Evolutionary conservation across 176 grass and related monocot genomes (phyloP), one percentile per base, ranked within the genome.

Genomic region (Hordeum vulgare): DNA sequence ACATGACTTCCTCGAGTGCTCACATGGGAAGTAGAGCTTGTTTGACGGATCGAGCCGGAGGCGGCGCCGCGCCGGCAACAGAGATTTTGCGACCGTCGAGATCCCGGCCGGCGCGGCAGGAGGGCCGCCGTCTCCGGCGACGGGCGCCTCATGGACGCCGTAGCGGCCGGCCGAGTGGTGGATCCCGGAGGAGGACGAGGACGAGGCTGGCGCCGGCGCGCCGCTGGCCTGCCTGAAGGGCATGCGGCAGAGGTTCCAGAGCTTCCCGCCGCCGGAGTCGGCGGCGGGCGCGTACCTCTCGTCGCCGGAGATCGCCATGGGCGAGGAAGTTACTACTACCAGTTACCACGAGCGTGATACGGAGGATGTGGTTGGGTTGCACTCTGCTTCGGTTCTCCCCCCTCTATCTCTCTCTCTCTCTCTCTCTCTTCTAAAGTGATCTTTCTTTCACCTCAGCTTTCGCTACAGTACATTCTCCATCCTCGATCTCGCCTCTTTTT

Each of bases 21-120:
- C 82, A 99, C 93, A 99, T 71, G 96, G 96, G 85, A 99, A 96
- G 86, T 99, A 99, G 64, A 99, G 91, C 85, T 99, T 99, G 65
- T 61, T 89, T 39, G 89, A 51, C 80, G 93, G 96, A 99, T 99
- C 93, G 63, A 99, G 89, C 21, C 93, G 85, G 28, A 99, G 96
- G 56, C 89, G 87, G 63, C 91, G 93, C 44, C 96, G 76, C 1
- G 83, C 81, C 23, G 91, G 93, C 61, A 99, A 77, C 76, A 99
- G 81, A 54, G 96, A 90, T 36, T 89, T 90, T 61, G 93, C 93
- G 68, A 96, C 93, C 26, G 87, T 90, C 31, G 87, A 90, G n/a
- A 98, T 92, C 72, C 47, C 71, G 21, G 86, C 81, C 62, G 80
- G 64, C 66, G 78, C 69, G 26, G 64, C 56, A 36, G 72, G 44